Percentiles rank a stretch among this genome's conserved stretches.
These are phyloP conservation scores for Knoxia roxburghii DNA, from an alignment of 257 asterid genomes.

Conservation along the genomic window DNA sequence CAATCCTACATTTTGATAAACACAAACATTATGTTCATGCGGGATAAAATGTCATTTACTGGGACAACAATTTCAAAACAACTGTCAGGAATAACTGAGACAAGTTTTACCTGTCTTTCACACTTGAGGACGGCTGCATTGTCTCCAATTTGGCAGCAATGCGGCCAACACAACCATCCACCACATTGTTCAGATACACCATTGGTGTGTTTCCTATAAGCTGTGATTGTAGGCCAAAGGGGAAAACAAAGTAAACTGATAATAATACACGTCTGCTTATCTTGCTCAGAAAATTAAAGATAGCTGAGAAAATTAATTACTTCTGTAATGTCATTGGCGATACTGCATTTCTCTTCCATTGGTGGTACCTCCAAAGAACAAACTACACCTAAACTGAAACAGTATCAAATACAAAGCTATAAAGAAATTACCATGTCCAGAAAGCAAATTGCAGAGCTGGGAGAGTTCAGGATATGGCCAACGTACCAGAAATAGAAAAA, in stretches of 20 bases:
- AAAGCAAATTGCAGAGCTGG: not conserved
- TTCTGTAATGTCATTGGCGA: constrained; percentile 38
- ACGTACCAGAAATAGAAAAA: not conserved
- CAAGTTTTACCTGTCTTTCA: constrained; percentile 35
- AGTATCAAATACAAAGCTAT: not conserved
- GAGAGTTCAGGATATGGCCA: not conserved
- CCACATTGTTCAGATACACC: constrained; percentile 40
- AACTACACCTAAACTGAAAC: not conserved
- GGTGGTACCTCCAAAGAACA: constrained; percentile 3
- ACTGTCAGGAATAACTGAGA: not conserved
- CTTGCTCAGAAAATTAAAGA: not conserved
- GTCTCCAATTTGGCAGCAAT: constrained; percentile 45
- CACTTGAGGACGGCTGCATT: constrained; percentile 45
- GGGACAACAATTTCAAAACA: not conserved
- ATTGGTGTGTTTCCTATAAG: constrained; percentile 45
- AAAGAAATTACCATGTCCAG: not conserved
- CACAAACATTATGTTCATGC: not conserved
- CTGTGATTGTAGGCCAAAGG: constrained; percentile 12
- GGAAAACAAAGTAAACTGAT: constrained; percentile 7
- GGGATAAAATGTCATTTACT: not conserved
- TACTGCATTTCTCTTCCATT: constrained; percentile 28
- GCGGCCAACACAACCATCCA: constrained; percentile 37
- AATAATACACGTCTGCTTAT: not conserved
- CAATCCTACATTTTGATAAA: constrained; percentile 31
- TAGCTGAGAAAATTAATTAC: constrained; percentile 15